Conservation (phyloP, 805 yeast genomes). For the Starmerella roubikii region DNA sequence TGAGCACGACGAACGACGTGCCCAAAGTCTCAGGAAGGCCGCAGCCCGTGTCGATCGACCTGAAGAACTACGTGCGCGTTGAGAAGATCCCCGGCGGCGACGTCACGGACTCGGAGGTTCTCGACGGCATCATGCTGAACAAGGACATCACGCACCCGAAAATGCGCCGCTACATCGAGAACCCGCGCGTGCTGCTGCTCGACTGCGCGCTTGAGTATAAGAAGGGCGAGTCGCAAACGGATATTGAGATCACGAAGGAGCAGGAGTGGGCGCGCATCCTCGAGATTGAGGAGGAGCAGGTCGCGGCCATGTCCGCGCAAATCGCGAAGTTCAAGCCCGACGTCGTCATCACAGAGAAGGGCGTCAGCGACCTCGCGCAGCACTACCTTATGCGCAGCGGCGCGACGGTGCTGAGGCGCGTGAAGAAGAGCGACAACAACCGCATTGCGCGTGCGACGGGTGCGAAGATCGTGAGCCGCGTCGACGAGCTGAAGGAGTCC, state of each 20-base stretch:
- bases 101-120: slow-evolving; percentile 71
- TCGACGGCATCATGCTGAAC: slow-evolving; percentile 85
- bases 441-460: slow-evolving; percentile 96
- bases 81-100: slow-evolving; percentile 99
- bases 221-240: slow-evolving; percentile 98
- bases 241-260: slow-evolving; percentile 91
- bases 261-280: slow-evolving; percentile 91
- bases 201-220: slow-evolving; percentile 97
- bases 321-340: slow-evolving; percentile 79
- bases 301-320: slow-evolving; percentile 71
- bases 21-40: slow-evolving; percentile 27
- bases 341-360: slow-evolving; percentile 93
- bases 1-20: slow-evolving; percentile 32
- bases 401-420: slow-evolving; percentile 84
- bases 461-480: slow-evolving; percentile 89
- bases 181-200: slow-evolving; percentile 75
- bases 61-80: slow-evolving; percentile 80
- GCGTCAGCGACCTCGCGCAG: slow-evolving; percentile 95
- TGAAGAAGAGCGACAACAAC: slow-evolving; percentile 87
- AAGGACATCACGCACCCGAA: slow-evolving; percentile 98
- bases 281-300: slow-evolving; percentile 97
- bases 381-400: slow-evolving; percentile 90
- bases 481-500: slow-evolving; percentile 81
- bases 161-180: slow-evolving; percentile 79
- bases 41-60: slow-evolving; percentile 62